A percentile compares a stretch with the other conserved stretches of the same genome.
Conservation (phyloP, 1,284 basidiomycete species). For the Mycena sp. region DNA sequence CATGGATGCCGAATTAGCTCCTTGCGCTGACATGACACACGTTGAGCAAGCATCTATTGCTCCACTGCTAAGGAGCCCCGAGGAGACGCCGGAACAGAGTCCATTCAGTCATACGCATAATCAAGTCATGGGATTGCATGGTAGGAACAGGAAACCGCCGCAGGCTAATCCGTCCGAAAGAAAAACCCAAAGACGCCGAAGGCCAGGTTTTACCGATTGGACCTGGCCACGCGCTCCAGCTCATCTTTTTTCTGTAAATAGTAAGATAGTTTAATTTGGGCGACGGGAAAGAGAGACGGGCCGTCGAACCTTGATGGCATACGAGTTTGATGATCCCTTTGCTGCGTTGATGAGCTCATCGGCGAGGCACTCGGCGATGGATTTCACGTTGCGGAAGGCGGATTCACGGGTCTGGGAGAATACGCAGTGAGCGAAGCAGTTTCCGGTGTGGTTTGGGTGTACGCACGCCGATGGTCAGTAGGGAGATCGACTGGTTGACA, state of each 20-base stretch:
- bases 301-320: slow-evolving; percentile 95
- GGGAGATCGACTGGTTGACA: slow-evolving; percentile 97
- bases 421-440: slow-evolving; percentile 7
- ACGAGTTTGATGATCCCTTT: slow-evolving; percentile 99
- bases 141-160: slow-evolving; percentile 12
- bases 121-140: slow-evolving; percentile 26
- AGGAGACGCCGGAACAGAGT: slow-evolving; percentile 18
- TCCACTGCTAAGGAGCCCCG: background rate
- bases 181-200: slow-evolving; percentile 5
- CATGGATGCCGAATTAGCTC: slow-evolving; percentile 20
- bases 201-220: slow-evolving; percentile 83
- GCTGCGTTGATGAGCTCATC: slow-evolving; percentile 99
- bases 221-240: slow-evolving; percentile 99
- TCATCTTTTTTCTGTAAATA: slow-evolving; percentile 88
- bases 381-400: slow-evolving; percentile 99
- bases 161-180: slow-evolving; percentile 6
- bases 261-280: background rate
- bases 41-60: no score
- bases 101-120: slow-evolving; percentile 29
- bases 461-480: slow-evolving; percentile 95
- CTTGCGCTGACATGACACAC: slow-evolving; percentile 7
- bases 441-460: background rate
- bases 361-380: slow-evolving; percentile 97
- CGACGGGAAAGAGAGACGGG: slow-evolving; percentile 1
- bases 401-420: slow-evolving; percentile 91